phyloP scores from a whole-genome alignment of 129 eudicot species.

The Helianthus tuberosus region DNA sequence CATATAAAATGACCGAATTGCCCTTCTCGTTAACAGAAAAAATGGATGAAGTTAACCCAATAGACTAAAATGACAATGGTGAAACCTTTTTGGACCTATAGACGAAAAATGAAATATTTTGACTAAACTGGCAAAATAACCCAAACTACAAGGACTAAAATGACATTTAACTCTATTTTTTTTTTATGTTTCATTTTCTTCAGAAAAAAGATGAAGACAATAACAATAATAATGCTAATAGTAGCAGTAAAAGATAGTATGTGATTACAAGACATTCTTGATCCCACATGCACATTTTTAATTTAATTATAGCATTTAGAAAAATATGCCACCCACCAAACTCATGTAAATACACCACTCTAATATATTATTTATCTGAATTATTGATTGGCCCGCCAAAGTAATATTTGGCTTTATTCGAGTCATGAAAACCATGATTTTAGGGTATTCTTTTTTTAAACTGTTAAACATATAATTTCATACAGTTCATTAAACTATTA shows the following conservation, averaged over 20 bases:
- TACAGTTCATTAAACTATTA: too few species aligned
- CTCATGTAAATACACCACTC: neutral
- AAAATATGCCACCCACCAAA: slow-evolving; percentile 16
- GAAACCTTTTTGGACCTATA: too few species aligned
- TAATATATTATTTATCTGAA: neutral
- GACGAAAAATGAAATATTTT: too few species aligned
- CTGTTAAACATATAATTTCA: neutral
- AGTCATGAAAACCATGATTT: neutral
- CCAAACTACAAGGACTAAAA: too few species aligned
- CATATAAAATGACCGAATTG: too few species aligned
- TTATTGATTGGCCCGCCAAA: slow-evolving; percentile 10
- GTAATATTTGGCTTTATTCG: neutral
- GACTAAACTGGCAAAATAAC: too few species aligned
- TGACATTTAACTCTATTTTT: too few species aligned
- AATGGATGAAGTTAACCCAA: too few species aligned
- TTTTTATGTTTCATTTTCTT: too few species aligned
- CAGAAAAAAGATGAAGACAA: too few species aligned
- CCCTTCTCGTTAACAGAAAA: too few species aligned
- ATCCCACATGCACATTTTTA: slow-evolving; percentile 29
- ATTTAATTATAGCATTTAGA: slow-evolving; percentile 7
- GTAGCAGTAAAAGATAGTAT: neutral
- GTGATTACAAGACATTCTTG: slow-evolving; percentile 36
- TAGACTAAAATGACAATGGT: too few species aligned
- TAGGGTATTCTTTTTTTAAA: neutral
- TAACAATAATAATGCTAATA: neutral